Percentiles rank a stretch among this genome's conserved stretches.
Evolutionary conservation across 306 rosid species (phyloP).

Genomic region (Lotus japonicus): DNA sequence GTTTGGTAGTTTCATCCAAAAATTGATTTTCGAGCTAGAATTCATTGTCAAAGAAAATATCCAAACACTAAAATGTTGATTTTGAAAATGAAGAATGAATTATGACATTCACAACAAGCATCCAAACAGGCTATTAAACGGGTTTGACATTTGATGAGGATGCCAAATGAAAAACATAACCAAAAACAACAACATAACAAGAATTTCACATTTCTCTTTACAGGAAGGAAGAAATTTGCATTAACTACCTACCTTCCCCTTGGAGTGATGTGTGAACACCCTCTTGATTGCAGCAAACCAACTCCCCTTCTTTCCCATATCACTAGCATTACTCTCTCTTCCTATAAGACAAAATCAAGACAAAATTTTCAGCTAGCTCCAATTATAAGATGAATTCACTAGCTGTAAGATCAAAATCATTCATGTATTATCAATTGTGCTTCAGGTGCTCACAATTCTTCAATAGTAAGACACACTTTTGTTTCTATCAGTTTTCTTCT

Average conservation of each 20-base stretch:
- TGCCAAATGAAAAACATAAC: neutral
- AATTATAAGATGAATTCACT: neutral
- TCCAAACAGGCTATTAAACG: neutral
- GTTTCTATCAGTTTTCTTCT: neutral
- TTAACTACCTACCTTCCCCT: slow-evolving; percentile 50
- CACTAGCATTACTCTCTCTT: slow-evolving; percentile 69
- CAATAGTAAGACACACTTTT: neutral
- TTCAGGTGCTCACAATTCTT: neutral
- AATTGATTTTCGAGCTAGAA: too few species aligned
- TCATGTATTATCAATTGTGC: neutral
- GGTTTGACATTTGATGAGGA: neutral
- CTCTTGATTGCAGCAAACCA: slow-evolving; percentile 95
- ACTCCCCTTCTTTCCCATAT: slow-evolving; percentile 93
- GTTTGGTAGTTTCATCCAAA: too few species aligned
- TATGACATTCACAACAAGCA: too few species aligned
- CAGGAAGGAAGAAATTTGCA: slow-evolving; percentile 22
- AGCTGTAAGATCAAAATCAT: neutral
- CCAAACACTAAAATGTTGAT: too few species aligned
- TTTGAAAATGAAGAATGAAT: too few species aligned
- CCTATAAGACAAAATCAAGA: slow-evolving; percentile 33
- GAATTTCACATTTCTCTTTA: neutral
- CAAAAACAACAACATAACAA: neutral
- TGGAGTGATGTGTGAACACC: slow-evolving; percentile 73
- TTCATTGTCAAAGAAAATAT: too few species aligned
- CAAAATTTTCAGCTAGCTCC: slow-evolving; percentile 5